Evolutionary conservation across 495 filamentous ascomycete genomes (phyloP), one percentile per base, ranked within the genome.

Genomic region (Chaetomidium leptoderma): DNA sequence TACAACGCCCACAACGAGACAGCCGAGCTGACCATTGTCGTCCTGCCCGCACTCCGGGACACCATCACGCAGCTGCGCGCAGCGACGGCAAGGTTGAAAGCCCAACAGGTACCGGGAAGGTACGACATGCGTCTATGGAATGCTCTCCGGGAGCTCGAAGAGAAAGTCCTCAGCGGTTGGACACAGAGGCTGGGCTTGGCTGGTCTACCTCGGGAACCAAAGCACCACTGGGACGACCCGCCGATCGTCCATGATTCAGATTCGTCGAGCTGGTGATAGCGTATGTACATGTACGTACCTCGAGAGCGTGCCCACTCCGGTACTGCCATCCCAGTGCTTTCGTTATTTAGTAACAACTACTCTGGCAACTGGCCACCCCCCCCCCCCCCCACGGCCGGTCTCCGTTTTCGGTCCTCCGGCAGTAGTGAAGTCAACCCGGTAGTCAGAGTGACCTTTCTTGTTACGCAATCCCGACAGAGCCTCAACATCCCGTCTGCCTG

Each of bases 401-500:
- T 29, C 21, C 33, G 8, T 49, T 8, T 30, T n/a, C n/a, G n/a
- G n/a, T n/a, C n/a, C n/a, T n/a, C n/a, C n/a, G n/a, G n/a, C n/a
- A n/a, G n/a, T n/a, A n/a, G n/a, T n/a, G n/a, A n/a, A n/a, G n/a
- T n/a, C n/a, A n/a, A n/a, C n/a, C 46, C 46, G 46, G 29, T 4
- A 21, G 27, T 17, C 6, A 27, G 26, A 8, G 39, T 30, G 24
- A 8, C n/a, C 17, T 51, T n/a, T 27, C 11, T 39, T 2, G 35
- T 52, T 39, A 39, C 33, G 35, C 49, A 52, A 52, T 21, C 33
- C 24, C 3, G 14, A 23, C 33, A 36, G 49, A 39, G 33, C 49
- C 33, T 39, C 49, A 37, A 37, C 49, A 39, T 29, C 33, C 29
- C 33, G 23, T n/a, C 49, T 36, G 13, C 0, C 24, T 29, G 33